Evolutionary conservation across 306 rosid species (phyloP).

Genomic region (Macrotyloma uniflorum): DNA sequence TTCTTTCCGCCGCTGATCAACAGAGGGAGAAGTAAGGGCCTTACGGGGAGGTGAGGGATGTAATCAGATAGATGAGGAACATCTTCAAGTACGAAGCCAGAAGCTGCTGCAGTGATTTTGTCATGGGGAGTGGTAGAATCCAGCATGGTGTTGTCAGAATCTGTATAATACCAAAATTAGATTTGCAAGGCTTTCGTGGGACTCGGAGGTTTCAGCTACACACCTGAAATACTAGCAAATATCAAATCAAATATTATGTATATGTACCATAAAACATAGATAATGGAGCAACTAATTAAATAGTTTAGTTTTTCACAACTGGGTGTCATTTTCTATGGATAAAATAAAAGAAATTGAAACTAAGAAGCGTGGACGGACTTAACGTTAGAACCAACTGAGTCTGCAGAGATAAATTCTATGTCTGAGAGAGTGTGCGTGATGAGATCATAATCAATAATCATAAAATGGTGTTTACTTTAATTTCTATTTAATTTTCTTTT

Average conservation of each 20-base stretch:
- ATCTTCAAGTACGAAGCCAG: conserved; percentile 69
- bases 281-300: not conserved
- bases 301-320: not conserved
- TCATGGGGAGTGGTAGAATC: not conserved
- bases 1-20: not conserved
- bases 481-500: not conserved
- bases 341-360: not conserved
- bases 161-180: not conserved
- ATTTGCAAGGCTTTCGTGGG: not conserved
- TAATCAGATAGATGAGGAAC: conserved; percentile 81
- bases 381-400: conserved; percentile 22
- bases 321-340: not conserved
- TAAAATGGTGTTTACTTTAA: not conserved
- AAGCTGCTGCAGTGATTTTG: not conserved
- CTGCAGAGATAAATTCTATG: conserved; percentile 6
- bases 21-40: not conserved
- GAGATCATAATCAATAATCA: not conserved
- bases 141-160: not conserved
- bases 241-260: not conserved
- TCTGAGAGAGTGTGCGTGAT: not conserved
- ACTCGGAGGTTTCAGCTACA: not conserved
- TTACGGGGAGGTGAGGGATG: conserved; percentile 65
- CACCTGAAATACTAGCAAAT: not conserved
- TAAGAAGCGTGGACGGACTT: conserved; percentile 8
- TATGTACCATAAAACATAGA: not conserved